Base-by-base conservation (phyloP, 139 green algal genomes). In the Chlorella sp. region DNA sequence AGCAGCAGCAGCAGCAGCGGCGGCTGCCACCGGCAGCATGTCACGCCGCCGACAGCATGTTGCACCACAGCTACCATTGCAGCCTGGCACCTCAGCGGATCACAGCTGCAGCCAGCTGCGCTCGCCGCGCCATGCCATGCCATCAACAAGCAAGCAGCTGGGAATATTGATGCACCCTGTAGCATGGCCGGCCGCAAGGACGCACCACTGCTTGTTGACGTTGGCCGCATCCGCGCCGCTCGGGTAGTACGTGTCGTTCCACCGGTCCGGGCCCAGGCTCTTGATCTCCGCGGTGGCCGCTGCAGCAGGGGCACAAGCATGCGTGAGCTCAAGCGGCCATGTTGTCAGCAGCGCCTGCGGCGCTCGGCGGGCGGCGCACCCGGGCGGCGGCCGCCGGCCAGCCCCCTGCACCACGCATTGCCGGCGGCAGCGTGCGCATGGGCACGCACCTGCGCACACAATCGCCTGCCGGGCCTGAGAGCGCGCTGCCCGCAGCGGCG, bases 161-260 rank as follows among this genome's bases (percentile, higher is more conserved):
- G 4, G 4, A 30, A 26, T 69, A 11, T 14, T 69, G 62, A 26
- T 69, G 62, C 62, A 13, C 34, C 20, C 34, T 36, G 44, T 38
- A 24, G 20, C 30, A 19, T 22, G n/a, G 38, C 62, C 28, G 69
- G 41, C 28, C 43, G 43, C 43, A 30, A 20, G 32, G 34, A 68
- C 82, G 51, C 72, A 97, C 97, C 97, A 99, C 36, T 87, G 81
- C 92, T 99, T 99, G 64, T 87, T 90, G 13, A 90, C 84, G 64
- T 94, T 95, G 19, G 88, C 81, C 19, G 92, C 84, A 85, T 99
- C 97, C 24, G 87, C 90, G 19, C 80, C 87, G 36, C 94, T 99
- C 40, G 97, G 97, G 90, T 99, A 99, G 91, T 98, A 99, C 2
- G 96, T 97, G 51, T 85, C 93, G 92, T 99, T 99, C 88, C 95